Base-by-base conservation (phyloP, 441 rosid genomes). In the Dalechampia spathulata region DNA sequence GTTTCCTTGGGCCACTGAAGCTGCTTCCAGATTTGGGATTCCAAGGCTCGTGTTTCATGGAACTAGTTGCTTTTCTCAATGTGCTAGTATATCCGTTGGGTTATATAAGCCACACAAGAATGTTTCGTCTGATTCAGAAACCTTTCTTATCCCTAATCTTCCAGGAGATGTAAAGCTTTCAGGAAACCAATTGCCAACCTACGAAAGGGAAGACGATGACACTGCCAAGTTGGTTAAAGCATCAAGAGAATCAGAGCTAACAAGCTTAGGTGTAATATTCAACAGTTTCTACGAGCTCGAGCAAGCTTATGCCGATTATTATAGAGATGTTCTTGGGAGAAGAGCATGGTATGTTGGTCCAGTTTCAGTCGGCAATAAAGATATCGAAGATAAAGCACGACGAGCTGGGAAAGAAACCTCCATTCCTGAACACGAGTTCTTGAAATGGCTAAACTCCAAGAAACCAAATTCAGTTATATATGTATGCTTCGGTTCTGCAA, bases 41-140 rank as follows among this genome's bases (percentile, higher is more conserved):
- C 87, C 81, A 4, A 74, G 85, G 70, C 60, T 79, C 41, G 71
- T 77, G 39, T 85, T 85, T 61, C 76, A 71, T 30, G 85, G 87
- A 1, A 37, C 26, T 27, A 14, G 74, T 10, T 71, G 67, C 68
- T 78, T 85, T 13, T 15, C 89, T 0, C 17, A 76, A 26, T 75
- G 76, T 11, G 61, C 69, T 28, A 2, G 21, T 0, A 64, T 57
- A 10, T 71, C 60, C 44, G 9, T 78, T 21, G 22, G 32, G 22
- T 34, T 39, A 12, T 63, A 81, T 17, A 41, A 72, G 60, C 87
- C 87, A 3, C 64, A 75, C 51, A 67, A 62, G 66, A 67, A 70
- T 6, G 82, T 79, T 5, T 51, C 64, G 2, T 74, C 84, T 11
- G 77, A 48, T 48, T 71, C 75, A 5, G 77, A 81, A 32, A 72